Evolutionary conservation across 495 filamentous ascomycete genomes (phyloP).

Genomic region (Penicillium waksmanii): DNA sequence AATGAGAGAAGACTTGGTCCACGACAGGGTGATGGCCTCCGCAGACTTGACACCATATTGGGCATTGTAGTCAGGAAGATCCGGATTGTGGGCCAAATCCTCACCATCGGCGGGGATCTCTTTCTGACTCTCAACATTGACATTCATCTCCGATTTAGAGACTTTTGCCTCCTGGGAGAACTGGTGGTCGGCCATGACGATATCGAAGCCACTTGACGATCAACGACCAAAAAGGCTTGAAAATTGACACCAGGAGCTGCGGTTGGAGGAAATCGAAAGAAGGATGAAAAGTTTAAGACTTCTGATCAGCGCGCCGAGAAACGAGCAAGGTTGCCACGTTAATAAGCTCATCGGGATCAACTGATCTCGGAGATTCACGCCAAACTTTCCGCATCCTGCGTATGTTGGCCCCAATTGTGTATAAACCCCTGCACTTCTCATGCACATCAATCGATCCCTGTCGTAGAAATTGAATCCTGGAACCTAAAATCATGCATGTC

Average conservation of each 20-base stretch:
- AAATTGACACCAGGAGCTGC: background rate
- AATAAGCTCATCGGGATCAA: slow-evolving; percentile 4
- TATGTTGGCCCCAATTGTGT: background rate
- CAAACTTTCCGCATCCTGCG: background rate
- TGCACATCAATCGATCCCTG: slow-evolving; percentile 1
- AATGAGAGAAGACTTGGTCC: slow-evolving; percentile 36
- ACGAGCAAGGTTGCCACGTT: background rate
- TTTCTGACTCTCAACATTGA: slow-evolving; percentile 10
- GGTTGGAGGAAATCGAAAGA: background rate
- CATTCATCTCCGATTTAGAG: slow-evolving; percentile 8
- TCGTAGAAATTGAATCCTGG: background rate
- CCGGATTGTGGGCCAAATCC: slow-evolving; percentile 2
- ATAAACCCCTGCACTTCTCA: background rate
- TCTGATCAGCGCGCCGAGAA: slow-evolving; percentile 1
- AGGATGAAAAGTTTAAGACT: slow-evolving; percentile 4
- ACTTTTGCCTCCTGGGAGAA: background rate
- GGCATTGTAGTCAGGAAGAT: slow-evolving; percentile 18
- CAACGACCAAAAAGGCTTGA: background rate
- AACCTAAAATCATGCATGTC: background rate
- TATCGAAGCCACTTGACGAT: background rate
- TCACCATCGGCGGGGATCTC: background rate
- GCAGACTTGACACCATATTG: slow-evolving; percentile 41
- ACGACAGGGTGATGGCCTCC: slow-evolving; percentile 39
- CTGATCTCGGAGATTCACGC: slow-evolving; percentile 1
- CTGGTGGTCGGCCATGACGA: slow-evolving; percentile 10